phyloP scores from a whole-genome alignment of 768 basidiomycete genomes.

The Lyophyllum atratum region DNA sequence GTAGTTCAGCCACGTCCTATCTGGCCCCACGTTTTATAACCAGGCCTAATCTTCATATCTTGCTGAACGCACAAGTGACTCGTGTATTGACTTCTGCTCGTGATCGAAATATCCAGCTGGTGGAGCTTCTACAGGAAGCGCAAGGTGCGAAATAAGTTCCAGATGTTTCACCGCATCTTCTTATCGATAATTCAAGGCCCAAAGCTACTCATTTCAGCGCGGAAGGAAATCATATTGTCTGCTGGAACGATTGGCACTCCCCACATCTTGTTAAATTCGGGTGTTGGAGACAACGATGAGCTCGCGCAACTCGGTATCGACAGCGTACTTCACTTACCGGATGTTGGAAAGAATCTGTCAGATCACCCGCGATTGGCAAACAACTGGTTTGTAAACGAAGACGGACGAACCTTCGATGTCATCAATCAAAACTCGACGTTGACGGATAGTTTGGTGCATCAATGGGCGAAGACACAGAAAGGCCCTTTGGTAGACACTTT shows the following conservation, averaged over 20 bases:
- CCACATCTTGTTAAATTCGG: conserved; percentile 28
- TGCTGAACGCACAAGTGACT: conserved; percentile 26
- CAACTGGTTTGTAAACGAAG: conserved; percentile 23
- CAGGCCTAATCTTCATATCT: conserved; percentile 31
- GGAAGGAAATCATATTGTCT: conserved; percentile 33
- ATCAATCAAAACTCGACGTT: conserved; percentile 21
- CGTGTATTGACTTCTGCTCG: conserved; percentile 7
- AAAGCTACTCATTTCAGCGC: conserved; percentile 17
- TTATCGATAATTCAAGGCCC: not conserved
- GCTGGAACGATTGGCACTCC: conserved; percentile 33
- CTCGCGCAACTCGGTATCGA: conserved; percentile 18
- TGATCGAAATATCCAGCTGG: conserved; percentile 14
- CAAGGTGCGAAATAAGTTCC: conserved; percentile 4
- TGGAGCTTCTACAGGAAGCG: conserved; percentile 18
- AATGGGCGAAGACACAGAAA: conserved; percentile 23
- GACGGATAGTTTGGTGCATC: conserved; percentile 5
- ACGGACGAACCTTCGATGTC: conserved; percentile 15
- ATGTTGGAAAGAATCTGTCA: conserved; percentile 27
- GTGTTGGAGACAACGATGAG: conserved; percentile 25
- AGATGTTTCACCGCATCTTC: not conserved
- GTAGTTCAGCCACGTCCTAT: conserved; percentile 34
- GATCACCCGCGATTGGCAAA: conserved; percentile 24
- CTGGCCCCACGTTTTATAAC: conserved; percentile 20
- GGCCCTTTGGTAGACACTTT: conserved; percentile 26
- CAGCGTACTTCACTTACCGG: conserved; percentile 20